Evolutionary conservation across 495 filamentous ascomycete species (phyloP).

Genomic region (Thozetella sp.): DNA sequence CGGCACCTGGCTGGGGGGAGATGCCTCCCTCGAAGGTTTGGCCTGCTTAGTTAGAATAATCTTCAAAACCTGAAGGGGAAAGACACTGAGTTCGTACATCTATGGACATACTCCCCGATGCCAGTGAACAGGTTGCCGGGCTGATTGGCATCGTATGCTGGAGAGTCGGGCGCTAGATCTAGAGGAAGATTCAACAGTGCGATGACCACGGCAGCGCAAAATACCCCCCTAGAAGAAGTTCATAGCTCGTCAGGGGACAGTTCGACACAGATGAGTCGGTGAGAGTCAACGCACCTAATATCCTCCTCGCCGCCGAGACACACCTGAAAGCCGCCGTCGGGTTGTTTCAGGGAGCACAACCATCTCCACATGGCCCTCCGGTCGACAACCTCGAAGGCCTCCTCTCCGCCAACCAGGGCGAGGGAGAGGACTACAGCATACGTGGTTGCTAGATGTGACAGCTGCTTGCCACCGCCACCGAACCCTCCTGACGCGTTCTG

Average conservation of each 20-base stretch:
- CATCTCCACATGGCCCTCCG: constrained; percentile 85
- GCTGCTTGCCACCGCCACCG: constrained; percentile 90
- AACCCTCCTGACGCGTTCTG: constrained; percentile 88
- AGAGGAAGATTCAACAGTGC: constrained; percentile 82
- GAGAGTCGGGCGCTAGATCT: constrained; percentile 66
- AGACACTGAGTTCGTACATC: constrained; percentile 60
- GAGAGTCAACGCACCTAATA: constrained; percentile 63
- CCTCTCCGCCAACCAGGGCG: constrained; percentile 72
- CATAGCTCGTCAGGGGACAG: neutral
- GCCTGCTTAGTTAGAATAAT: constrained; percentile 48
- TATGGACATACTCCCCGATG: constrained; percentile 75
- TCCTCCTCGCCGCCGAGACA: constrained; percentile 85
- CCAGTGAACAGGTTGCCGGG: constrained; percentile 61
- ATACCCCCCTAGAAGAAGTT: constrained; percentile 82
- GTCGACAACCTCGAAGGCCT: constrained; percentile 75
- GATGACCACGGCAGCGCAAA: constrained; percentile 83
- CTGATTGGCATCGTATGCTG: constrained; percentile 43
- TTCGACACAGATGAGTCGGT: constrained; percentile 11
- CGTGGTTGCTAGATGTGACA: constrained; percentile 82
- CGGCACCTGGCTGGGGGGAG: constrained; percentile 74
- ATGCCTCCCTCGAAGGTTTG: constrained; percentile 96
- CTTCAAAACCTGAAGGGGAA: constrained; percentile 13
- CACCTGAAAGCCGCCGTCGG: constrained; percentile 82
- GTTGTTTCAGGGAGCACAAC: constrained; percentile 81
- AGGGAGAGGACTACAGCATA: constrained; percentile 83